Base-by-base conservation (phyloP, 108 stramenopile genomes). In the Chaetoceros tenuissimus region DNA sequence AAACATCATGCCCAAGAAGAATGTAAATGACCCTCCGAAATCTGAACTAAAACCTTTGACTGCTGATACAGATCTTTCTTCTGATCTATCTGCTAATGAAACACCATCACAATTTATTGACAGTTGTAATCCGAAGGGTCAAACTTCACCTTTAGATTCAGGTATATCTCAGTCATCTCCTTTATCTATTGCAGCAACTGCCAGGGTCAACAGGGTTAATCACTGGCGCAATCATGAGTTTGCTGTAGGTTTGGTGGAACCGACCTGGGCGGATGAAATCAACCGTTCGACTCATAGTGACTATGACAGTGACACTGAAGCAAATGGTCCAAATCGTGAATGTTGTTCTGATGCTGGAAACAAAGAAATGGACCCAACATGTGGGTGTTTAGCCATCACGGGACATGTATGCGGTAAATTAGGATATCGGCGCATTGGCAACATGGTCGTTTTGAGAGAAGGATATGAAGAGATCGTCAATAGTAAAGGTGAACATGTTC, bases 361-460 rank as follows among this genome's bases (percentile, higher is more conserved):
- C n/a, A 78, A 78, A 25, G 77, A 83, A 31, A 68, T 78, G 16
- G 71, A 75, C 56, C 77, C 67, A 24, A 62, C 68, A 45, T 73
- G 73, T 48, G 80, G 82, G 0, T 90, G 92, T 45, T 44, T 79
- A 29, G 81, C 73, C 40, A 68, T 83, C 28, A 83, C 81, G 40
- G 84, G 76, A 0, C 22, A 75, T 51, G 66, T 87, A 22, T 90
- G 92, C 60, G 61, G 76, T 25, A 53, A 64, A 8, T 49, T 85
- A 23, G 84, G 87, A 26, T 86, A 83, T 2, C 81, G 74, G 0
- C 72, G 89, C 65, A 81, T 94, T 29, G 92, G 92, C 7, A 86
- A 94, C 54, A 94, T 94, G 88, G 84, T 74, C 17, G 74, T 94
- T 18, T 58, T 94, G 64, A 77, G 78, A 46, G 78, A 85, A 51